Evolutionary conservation across 1,139 yeast genomes (phyloP), one percentile per base, ranked within the genome.

Genomic region (Yamadazyma diddensiae): DNA sequence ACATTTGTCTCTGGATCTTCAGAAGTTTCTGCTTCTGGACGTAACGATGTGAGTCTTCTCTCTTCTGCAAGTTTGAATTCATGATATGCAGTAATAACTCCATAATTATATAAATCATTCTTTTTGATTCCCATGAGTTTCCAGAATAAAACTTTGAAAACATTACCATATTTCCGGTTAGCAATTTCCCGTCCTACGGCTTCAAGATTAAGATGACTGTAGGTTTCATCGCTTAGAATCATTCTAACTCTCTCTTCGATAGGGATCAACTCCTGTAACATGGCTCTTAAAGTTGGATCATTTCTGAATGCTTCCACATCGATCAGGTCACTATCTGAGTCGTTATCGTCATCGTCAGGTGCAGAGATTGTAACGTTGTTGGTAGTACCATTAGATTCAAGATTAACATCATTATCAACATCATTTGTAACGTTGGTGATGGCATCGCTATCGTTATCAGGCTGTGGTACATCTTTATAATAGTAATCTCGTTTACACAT

Each of bases 401-500:
- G 6, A 14, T 12, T 23, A 6, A 6, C 26, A 23, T 23, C 26
- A 23, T n/a, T 31, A 19, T 16, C 21, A 13, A 4, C 15, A 12
- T 23, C 19, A 24, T 28, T 36, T 10, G 23, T 27, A n/a, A n/a
- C n/a, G 13, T 21, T 30, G 6, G 31, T 28, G 6, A 13, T 24
- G 12, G 27, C 30, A 23, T 31, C 25, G 19, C 32, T 34, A 22
- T 25, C 16, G 4, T 26, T 28, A 16, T 15, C 28, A 13, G 18
- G 15, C 21, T 29, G 13, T 15, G 17, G 18, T 2, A 15, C 19
- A 28, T 55, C 60, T 42, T 68, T 70, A 53, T 71, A 56, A 42
- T 72, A 75, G 44, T 78, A 77, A 49, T 84, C 94, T 24, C 86
- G 63, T 51, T 85, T 83, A 57, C 95, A 86, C 67, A 81, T 77